Base-by-base conservation (phyloP, 2,329 filamentous ascomycete species). In the Fusarium coffeatum region DNA sequence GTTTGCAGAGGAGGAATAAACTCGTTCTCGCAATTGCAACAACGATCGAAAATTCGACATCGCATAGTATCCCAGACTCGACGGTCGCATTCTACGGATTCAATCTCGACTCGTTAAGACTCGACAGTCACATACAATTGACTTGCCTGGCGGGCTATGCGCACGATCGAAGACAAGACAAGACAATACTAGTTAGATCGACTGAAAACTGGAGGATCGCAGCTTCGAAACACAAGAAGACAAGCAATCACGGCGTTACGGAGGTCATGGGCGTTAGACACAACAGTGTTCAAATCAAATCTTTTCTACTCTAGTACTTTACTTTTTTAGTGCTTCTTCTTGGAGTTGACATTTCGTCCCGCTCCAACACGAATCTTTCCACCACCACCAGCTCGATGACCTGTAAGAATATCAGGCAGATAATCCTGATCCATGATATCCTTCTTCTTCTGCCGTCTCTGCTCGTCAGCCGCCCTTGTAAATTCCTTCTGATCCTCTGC, bases 401-500 rank as follows among this genome's bases (percentile, higher is more conserved):
- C 96, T 1, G 89, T 96, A 76, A 99, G 78, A 49, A 99, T 92
- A 34, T 89, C 86, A 0, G 96, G 96, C 68, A 98, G 81, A 78
- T 94, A 97, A 80, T 99, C 95, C 77, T 97, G 91, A 77, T 98
- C 95, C 95, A 98, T 97, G 59, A 97, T 82, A 80, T 97, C 93
- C 76, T 89, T 90, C 78, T 92, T 89, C 76, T 90, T 90, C 55
- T 83, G 84, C 74, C 91, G 88, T 74, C 86, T 88, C 77, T 92
- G 88, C 72, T 90, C 86, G 5, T 86, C 86, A 18, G 87, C 79
- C 55, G 90, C 90, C 69, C 87, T 84, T 43, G 87, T 79, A 79
- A 92, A 98, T 83, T 99, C 96, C 83, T 97, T 98, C 84, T 99
- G 96, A 78, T 99, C 96, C 81, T 98, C 95, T 1, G 94, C 90